Base-by-base conservation (phyloP, 2,329 filamentous ascomycete genomes). In the Aureobasidium vineae region DNA sequence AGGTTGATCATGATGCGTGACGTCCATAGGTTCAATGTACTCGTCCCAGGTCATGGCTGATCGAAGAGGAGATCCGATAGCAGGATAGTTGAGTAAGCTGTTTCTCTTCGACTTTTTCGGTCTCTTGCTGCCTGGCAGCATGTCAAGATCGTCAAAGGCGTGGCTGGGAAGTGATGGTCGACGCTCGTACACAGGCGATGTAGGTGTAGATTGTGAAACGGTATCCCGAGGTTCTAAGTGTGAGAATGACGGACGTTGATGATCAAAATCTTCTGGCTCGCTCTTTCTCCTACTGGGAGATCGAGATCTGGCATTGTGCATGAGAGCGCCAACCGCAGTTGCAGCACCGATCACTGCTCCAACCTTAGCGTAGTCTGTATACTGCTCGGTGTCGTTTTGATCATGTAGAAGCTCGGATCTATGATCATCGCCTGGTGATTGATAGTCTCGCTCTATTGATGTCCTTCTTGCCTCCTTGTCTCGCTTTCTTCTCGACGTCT, bases 21-120 rank as follows among this genome's bases (percentile, higher is more conserved):
- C 45, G 33, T 26, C 31, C 31, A 63, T 52, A 11, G 64, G 63
- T 21, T 76, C 75, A 23, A 80, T 72, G 63, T 81, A 80, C 66
- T 81, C 80, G 21, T 81, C 74, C 63, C 77, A 77, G 31, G 77
- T 76, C 63, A 80, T 74, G 67, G 81, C 79, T n/a, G 78, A 75
- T 33, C 79, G 72, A 40, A 82, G 72, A 6, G 79, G 80, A 31
- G 79, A 81, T 66, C 77, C 77, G 11, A 79, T 74, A 21, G 75
- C 75, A 10, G 75, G 74, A 28, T 78, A 77, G 40, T 78, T 78
- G 68, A 77, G 80, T 36, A 72, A 75, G 64, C 78, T 80, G 54
- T 77, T 75, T 41, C 80, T 76, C 72, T 80, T 82, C 41, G 72
- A 73, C 71, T 76, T 82, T 64, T 79, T 81, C 72, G 79, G 82